phyloP scores from a whole-genome alignment of 2,329 filamentous ascomycete species.

The Dothideomycetes sp. region DNA sequence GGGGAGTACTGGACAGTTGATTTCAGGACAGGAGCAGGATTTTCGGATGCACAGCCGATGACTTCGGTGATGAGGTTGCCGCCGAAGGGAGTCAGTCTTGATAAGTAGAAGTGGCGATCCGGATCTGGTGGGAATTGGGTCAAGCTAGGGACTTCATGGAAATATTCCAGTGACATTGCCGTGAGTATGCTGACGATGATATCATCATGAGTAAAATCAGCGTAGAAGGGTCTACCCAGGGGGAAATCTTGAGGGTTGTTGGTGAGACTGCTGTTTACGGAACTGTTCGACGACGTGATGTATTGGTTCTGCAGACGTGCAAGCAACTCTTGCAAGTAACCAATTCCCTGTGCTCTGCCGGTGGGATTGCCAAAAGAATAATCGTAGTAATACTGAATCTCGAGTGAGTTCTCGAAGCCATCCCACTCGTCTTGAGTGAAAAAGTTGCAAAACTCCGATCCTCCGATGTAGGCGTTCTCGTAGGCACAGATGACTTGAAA shows the following conservation, averaged over 20 bases:
- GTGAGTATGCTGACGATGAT: slow-evolving; percentile 43
- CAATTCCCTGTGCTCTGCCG: slow-evolving; percentile 44
- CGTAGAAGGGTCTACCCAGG: slow-evolving; percentile 40
- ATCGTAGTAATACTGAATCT: slow-evolving; percentile 44
- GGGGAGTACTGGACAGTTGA: slow-evolving; percentile 35
- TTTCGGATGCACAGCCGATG: slow-evolving; percentile 38
- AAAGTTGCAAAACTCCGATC: slow-evolving; percentile 43
- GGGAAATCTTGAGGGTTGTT: slow-evolving; percentile 40
- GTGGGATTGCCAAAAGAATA: slow-evolving; percentile 39
- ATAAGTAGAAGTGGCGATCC: slow-evolving; percentile 41
- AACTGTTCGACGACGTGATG: slow-evolving; percentile 40
- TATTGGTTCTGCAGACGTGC: slow-evolving; percentile 40
- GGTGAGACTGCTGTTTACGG: slow-evolving; percentile 43
- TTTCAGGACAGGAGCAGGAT: slow-evolving; percentile 33
- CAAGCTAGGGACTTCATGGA: slow-evolving; percentile 39
- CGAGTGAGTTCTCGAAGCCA: slow-evolving; percentile 45
- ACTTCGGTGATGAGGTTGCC: slow-evolving; percentile 48
- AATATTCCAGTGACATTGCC: slow-evolving; percentile 47
- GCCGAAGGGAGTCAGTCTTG: slow-evolving; percentile 46
- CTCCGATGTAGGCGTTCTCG: slow-evolving; percentile 42
- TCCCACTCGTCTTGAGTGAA: slow-evolving; percentile 49
- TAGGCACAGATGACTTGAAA: slow-evolving; percentile 46
- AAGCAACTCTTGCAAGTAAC: slow-evolving; percentile 44
- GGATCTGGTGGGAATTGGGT: slow-evolving; percentile 35
- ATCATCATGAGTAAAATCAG: slow-evolving; percentile 47